These are phyloP conservation scores for Camillea tinctor DNA, from an alignment of 2,329 filamentous ascomycete genomes.

Conservation along the genomic window DNA sequence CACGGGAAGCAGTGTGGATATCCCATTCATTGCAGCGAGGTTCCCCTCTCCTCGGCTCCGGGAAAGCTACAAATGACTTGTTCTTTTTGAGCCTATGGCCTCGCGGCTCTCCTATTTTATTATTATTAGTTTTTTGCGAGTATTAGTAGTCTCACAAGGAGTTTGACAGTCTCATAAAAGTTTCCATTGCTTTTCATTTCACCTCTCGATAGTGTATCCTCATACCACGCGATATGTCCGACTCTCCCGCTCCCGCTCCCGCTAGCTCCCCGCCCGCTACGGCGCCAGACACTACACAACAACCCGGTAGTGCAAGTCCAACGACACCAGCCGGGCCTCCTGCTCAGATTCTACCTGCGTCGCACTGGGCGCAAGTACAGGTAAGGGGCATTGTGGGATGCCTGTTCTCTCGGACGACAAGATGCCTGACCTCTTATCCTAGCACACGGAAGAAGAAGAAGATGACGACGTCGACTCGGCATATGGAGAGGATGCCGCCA, in stretches of 20 bases:
- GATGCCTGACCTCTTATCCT: slow-evolving; percentile 1
- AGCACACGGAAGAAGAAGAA: slow-evolving; percentile 15
- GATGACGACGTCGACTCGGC: slow-evolving; percentile 29
- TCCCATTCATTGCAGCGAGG: background rate
- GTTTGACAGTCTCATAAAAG: background rate
- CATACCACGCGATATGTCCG: slow-evolving; percentile 1
- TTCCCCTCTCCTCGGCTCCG: background rate
- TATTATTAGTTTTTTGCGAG: too few relatives aligned
- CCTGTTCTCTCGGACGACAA: background rate
- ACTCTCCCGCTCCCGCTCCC: background rate
- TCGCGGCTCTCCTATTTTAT: background rate
- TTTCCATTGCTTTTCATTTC: background rate
- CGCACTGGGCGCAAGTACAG: slow-evolving; percentile 26
- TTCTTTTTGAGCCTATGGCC: background rate
- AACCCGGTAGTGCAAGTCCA: background rate
- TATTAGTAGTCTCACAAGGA: too few relatives aligned
- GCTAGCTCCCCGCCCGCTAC: slow-evolving; percentile 9
- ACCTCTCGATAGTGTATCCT: background rate
- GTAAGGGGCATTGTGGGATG: slow-evolving; percentile 12
- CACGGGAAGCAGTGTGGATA: background rate
- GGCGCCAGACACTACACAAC: background rate
- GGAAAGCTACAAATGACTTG: background rate
- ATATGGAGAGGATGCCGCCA: slow-evolving; percentile 28
- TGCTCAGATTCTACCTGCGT: slow-evolving; percentile 22
- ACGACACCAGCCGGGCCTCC: background rate